Percentiles rank a stretch among this genome's conserved stretches.
Evolutionary conservation across 1,284 basidiomycete species (phyloP).

Genomic region (Ganoderma resinaceum): DNA sequence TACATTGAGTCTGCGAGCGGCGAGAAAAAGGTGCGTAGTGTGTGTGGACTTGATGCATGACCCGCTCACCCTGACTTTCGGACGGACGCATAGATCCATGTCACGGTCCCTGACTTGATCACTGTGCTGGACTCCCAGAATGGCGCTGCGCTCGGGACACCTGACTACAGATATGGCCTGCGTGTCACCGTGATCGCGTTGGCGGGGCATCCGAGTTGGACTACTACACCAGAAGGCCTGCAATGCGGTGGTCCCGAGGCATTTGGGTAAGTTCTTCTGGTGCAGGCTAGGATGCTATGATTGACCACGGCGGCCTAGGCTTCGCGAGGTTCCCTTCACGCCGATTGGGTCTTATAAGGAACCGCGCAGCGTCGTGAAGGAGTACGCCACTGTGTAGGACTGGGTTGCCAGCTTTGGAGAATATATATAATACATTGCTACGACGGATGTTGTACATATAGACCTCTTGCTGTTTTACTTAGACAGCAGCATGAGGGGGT

Average conservation of each 20-base stretch:
- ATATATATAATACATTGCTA: conserved; percentile 17
- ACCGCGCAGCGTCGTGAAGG: conserved; percentile 37
- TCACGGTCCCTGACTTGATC: conserved; percentile 65
- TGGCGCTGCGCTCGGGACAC: conserved; percentile 59
- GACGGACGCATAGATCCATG: conserved; percentile 40
- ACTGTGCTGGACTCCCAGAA: conserved; percentile 62
- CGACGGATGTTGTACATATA: conserved; percentile 10
- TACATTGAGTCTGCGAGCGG: conserved; percentile 47
- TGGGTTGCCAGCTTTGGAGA: neutral
- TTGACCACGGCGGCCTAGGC: conserved; percentile 19
- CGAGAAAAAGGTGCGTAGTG: conserved; percentile 35
- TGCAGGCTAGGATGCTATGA: neutral
- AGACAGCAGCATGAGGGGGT: neutral
- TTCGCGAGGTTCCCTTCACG: conserved; percentile 36
- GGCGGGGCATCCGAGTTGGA: conserved; percentile 65
- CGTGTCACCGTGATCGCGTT: conserved; percentile 64
- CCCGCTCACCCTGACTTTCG: neutral
- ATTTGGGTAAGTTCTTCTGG: conserved; percentile 37
- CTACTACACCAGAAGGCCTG: conserved; percentile 54
- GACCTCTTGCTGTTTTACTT: conserved; percentile 2
- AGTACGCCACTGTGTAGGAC: conserved; percentile 21
- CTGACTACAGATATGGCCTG: conserved; percentile 55
- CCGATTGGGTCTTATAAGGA: conserved; percentile 40
- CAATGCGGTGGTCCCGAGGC: conserved; percentile 55
- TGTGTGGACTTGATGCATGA: neutral